These are phyloP conservation scores for Cryptosporidium ryanae DNA, from an alignment of 169 alveolate species.

Conservation along the genomic window DNA sequence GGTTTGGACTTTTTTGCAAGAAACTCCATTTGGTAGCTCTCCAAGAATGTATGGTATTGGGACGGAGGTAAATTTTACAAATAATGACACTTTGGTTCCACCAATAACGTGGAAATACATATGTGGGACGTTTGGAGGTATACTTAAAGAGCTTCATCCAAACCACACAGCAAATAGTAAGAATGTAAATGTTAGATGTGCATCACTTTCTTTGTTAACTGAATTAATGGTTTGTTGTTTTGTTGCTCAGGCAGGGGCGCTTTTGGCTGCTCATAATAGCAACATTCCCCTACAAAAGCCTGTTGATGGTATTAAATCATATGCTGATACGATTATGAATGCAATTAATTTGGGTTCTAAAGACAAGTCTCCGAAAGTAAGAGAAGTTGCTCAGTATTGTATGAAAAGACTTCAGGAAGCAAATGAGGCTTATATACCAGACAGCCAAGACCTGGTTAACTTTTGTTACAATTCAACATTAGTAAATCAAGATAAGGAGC, in stretches of 20 bases:
- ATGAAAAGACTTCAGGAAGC: slow-evolving; percentile 68
- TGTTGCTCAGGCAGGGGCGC: slow-evolving; percentile 73
- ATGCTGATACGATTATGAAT: slow-evolving; percentile 36
- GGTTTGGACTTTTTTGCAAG: slow-evolving; percentile 66
- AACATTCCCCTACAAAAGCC: slow-evolving; percentile 54
- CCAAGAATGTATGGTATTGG: slow-evolving; percentile 54
- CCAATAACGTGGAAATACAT: slow-evolving; percentile 74
- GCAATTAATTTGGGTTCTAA: slow-evolving; percentile 46
- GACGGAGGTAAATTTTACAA: neutral
- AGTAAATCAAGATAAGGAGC: slow-evolving; percentile 3
- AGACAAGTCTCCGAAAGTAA: slow-evolving; percentile 72
- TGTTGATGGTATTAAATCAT: slow-evolving; percentile 39
- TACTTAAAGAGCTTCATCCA: slow-evolving; percentile 60
- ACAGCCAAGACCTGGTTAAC: slow-evolving; percentile 2
- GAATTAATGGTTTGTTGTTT: slow-evolving; percentile 70
- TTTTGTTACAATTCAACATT: slow-evolving; percentile 9
- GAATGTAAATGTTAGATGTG: slow-evolving; percentile 51
- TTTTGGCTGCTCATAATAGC: slow-evolving; percentile 56
- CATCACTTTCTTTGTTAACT: slow-evolving; percentile 62
- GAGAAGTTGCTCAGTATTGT: slow-evolving; percentile 71
- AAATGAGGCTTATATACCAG: slow-evolving; percentile 62
- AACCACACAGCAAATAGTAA: slow-evolving; percentile 43
- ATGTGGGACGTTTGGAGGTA: slow-evolving; percentile 6
- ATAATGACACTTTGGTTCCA: slow-evolving; percentile 7
- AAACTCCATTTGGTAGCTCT: slow-evolving; percentile 68